A percentile compares a stretch with the other conserved stretches of the same genome.
These are phyloP conservation scores for Trichosporon asahii DNA, from an alignment of 1,284 basidiomycete species.

Conservation along the genomic window DNA sequence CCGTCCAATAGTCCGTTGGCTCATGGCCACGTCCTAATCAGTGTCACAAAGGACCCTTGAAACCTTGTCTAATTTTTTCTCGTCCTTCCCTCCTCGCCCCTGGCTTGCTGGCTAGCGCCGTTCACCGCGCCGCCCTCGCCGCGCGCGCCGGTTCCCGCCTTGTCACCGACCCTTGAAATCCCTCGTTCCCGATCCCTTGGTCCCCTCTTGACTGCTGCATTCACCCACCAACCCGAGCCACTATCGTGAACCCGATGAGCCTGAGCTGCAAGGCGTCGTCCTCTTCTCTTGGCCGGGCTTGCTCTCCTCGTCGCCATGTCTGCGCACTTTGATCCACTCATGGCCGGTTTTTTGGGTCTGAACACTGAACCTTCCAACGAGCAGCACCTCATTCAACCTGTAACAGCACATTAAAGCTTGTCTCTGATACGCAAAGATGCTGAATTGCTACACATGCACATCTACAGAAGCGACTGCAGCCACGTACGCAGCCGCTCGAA, in stretches of 20 bases:
- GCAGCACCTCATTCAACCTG: not conserved
- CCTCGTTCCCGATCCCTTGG: constrained; percentile 9
- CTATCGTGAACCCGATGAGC: not conserved
- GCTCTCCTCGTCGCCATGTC: not conserved
- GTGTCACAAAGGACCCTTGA: constrained; percentile 10
- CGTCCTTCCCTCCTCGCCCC: not conserved
- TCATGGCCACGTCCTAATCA: not conserved
- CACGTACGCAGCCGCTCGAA: not conserved
- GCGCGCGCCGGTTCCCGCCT: constrained; percentile 5
- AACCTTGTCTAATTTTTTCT: constrained; percentile 1
- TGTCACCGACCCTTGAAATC: constrained; percentile 1
- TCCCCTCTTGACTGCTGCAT: not conserved
- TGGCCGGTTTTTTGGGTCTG: not conserved
- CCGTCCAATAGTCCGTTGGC: not conserved
- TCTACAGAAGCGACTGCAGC: not conserved
- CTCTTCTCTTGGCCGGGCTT: not conserved
- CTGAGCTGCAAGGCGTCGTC: not conserved
- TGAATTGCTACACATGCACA: constrained; percentile 1
- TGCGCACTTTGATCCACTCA: not conserved
- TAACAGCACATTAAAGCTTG: constrained; percentile 1
- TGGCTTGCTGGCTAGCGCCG: not conserved
- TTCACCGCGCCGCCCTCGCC: not conserved
- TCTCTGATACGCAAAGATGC: not conserved
- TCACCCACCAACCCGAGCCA: not conserved
- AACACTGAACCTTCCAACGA: not conserved